Percentiles rank a stretch among this genome's conserved stretches.
Conservation (phyloP, 345 rosid species). For the Brassica rapa region DNA sequence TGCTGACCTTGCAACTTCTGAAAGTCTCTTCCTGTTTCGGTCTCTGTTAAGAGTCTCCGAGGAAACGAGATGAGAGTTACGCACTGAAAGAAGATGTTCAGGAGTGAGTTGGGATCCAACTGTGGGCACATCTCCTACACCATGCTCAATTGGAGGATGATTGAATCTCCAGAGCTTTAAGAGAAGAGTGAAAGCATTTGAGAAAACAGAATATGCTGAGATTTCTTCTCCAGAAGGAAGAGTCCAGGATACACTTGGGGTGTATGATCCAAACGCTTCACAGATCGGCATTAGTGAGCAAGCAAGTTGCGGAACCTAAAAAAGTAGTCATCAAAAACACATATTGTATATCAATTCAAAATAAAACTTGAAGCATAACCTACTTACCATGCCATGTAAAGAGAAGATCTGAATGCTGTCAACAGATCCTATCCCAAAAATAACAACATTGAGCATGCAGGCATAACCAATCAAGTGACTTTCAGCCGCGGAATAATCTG, state of each 20-base stretch:
- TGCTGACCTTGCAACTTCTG: conserved; percentile 57
- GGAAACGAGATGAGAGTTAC: conserved; percentile 80
- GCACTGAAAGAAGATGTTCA: conserved; percentile 78
- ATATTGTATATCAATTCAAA: background rate
- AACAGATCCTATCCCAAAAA: conserved; percentile 81
- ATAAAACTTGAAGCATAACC: background rate
- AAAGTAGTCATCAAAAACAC: conserved; percentile 23
- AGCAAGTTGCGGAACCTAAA: conserved; percentile 89
- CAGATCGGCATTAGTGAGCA: conserved; percentile 92
- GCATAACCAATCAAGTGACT: conserved; percentile 80
- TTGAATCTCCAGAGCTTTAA: conserved; percentile 95
- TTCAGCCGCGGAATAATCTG: conserved; percentile 55
- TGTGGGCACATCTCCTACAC: conserved; percentile 85
- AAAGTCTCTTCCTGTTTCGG: conserved; percentile 60
- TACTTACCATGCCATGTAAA: conserved; percentile 85
- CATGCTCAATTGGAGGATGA: conserved; percentile 89
- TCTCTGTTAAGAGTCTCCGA: conserved; percentile 59
- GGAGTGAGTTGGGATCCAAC: conserved; percentile 87
- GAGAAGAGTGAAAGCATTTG: conserved; percentile 88
- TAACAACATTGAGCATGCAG: conserved; percentile 78
- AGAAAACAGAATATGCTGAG: conserved; percentile 82
- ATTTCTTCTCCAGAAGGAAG: conserved; percentile 77
- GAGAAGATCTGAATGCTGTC: conserved; percentile 94
- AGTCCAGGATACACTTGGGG: conserved; percentile 71
- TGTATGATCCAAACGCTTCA: conserved; percentile 88